These are phyloP conservation scores for Emericellopsis cladophorae DNA, from an alignment of 2,329 filamentous ascomycete species.

Conservation along the genomic window DNA sequence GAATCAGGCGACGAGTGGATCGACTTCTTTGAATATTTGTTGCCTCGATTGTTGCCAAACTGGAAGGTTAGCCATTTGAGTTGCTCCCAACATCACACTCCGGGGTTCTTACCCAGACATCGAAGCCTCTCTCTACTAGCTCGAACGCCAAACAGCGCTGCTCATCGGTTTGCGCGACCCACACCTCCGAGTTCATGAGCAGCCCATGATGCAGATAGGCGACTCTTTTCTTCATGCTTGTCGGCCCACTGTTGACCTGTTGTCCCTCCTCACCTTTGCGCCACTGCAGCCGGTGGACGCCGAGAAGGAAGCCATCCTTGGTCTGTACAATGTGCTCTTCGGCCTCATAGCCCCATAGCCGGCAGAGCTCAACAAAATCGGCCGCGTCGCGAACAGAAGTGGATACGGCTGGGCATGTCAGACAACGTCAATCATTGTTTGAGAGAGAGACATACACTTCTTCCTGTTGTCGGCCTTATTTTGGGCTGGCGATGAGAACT, in stretches of 20 bases:
- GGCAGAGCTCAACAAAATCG: slow-evolving; percentile 91
- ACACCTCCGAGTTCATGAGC: slow-evolving; percentile 98
- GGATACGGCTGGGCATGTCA: slow-evolving; percentile 43
- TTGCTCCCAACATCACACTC: neutral
- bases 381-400: slow-evolving; percentile 71
- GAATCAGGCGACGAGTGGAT: slow-evolving; percentile 63
- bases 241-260: slow-evolving; percentile 60
- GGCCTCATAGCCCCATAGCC: slow-evolving; percentile 78
- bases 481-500: slow-evolving; percentile 56
- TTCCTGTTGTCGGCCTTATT: slow-evolving; percentile 56
- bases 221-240: slow-evolving; percentile 66
- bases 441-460: slow-evolving; percentile 30
- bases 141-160: slow-evolving; percentile 80
- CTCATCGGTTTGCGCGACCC: slow-evolving; percentile 84
- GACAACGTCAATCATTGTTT: neutral
- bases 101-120: slow-evolving; percentile 65
- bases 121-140: slow-evolving; percentile 81
- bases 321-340: slow-evolving; percentile 97
- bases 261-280: slow-evolving; percentile 68
- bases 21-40: slow-evolving; percentile 98
- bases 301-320: slow-evolving; percentile 82
- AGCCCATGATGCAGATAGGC: slow-evolving; percentile 92
- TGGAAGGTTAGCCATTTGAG: slow-evolving; percentile 17
- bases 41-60: slow-evolving; percentile 94
- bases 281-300: slow-evolving; percentile 78